Conservation (phyloP, 148 eudicot genomes). For the Nepenthes mirabilis region DNA sequence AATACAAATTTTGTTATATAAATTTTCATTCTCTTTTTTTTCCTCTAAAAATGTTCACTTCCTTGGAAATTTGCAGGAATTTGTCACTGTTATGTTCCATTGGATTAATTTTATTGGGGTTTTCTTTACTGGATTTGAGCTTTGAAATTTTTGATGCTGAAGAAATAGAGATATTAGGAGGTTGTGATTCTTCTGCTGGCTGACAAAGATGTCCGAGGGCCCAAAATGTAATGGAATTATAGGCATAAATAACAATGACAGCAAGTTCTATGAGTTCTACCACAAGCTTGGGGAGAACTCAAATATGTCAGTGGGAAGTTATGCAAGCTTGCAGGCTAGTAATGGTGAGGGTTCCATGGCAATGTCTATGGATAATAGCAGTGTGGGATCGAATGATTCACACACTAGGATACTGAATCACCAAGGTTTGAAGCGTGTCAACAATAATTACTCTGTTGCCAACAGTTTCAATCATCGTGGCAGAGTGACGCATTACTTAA, state of each 20-base stretch:
- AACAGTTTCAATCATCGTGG: conserved; percentile 38
- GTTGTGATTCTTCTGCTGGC: conserved; percentile 1
- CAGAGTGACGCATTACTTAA: conserved; percentile 38
- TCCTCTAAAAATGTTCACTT: no score
- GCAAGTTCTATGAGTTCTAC: conserved; percentile 38
- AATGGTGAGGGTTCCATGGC: conserved; percentile 61
- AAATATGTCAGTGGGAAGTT: conserved; percentile 54
- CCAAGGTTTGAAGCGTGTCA: conserved; percentile 47
- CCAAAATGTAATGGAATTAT: conserved; percentile 46
- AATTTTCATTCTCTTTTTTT: no score
- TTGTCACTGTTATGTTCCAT: no score
- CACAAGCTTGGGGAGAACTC: conserved; percentile 55
- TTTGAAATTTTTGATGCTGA: conserved; percentile 16
- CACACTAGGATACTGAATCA: conserved; percentile 51
- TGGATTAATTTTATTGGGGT: conserved; percentile 3
- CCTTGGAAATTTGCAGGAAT: no score
- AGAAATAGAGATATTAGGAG: conserved; percentile 9
- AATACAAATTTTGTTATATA: no score
- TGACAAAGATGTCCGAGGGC: conserved; percentile 47
- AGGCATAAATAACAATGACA: conserved; percentile 36
- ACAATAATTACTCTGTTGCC: conserved; percentile 35
- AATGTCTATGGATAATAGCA: conserved; percentile 60
- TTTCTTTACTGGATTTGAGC: neutral
- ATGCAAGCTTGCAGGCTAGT: conserved; percentile 40
- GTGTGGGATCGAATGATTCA: conserved; percentile 56